A percentile compares a stretch with the other conserved stretches of the same genome.
Conservation (phyloP, 2,329 filamentous ascomycete genomes). For the Sordariomycetes sp. region DNA sequence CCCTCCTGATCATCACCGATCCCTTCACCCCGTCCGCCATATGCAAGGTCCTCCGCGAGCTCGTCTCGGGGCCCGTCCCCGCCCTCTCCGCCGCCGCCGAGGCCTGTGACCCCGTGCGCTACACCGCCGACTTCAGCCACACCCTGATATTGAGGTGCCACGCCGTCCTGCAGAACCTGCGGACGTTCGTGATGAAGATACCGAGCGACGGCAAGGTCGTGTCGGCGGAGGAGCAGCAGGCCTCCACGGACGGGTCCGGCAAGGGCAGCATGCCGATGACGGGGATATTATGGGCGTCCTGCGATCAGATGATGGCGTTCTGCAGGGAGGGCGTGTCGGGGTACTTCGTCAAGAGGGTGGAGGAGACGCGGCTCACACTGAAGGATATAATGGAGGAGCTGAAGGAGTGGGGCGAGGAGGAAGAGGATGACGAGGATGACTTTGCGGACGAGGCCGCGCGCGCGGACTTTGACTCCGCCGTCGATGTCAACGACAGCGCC, state of each 20-base stretch:
- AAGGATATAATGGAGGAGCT: slow-evolving; percentile 78
- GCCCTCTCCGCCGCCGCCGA: slow-evolving; percentile 63
- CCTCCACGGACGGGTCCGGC: slow-evolving; percentile 21
- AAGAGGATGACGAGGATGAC: slow-evolving; percentile 38
- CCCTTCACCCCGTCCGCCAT: slow-evolving; percentile 78
- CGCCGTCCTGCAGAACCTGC: slow-evolving; percentile 52
- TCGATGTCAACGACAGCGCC: slow-evolving; percentile 30
- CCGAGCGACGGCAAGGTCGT: slow-evolving; percentile 45
- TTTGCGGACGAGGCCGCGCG: slow-evolving; percentile 19
- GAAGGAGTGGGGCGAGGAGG: slow-evolving; percentile 76
- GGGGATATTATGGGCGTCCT: slow-evolving; percentile 73
- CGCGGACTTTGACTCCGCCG: slow-evolving; percentile 1
- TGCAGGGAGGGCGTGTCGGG: slow-evolving; percentile 58
- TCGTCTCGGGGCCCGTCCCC: slow-evolving; percentile 64
- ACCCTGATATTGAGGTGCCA: slow-evolving; percentile 53
- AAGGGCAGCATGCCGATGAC: slow-evolving; percentile 54
- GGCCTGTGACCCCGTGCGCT: slow-evolving; percentile 47
- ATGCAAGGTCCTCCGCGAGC: slow-evolving; percentile 55
- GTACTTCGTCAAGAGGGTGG: slow-evolving; percentile 58
- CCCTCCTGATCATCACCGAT: slow-evolving; percentile 73
- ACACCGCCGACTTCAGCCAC: slow-evolving; percentile 50
- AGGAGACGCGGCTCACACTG: slow-evolving; percentile 63
- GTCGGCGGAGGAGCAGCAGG: slow-evolving; percentile 13
- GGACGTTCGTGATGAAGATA: slow-evolving; percentile 48
- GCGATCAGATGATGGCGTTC: slow-evolving; percentile 60